A percentile compares a stretch with the other conserved stretches of the same genome.
These are phyloP conservation scores for Arthrobotrys iridis DNA, from an alignment of 2,329 filamentous ascomycete genomes.

Conservation along the genomic window DNA sequence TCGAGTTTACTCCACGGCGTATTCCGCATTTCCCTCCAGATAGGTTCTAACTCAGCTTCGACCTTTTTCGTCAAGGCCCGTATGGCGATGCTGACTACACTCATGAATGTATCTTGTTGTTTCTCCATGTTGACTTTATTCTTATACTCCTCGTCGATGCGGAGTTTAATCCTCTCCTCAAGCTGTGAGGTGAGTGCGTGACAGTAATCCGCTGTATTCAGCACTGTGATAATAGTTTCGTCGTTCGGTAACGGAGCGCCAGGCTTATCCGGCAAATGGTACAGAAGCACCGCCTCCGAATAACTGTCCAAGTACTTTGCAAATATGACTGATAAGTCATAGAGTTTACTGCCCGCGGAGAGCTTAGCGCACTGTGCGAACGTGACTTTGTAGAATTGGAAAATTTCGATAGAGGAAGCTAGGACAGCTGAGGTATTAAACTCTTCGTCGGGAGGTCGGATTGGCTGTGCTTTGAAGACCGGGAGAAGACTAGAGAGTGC, in stretches of 20 bases:
- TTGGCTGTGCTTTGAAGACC: conserved; percentile 82
- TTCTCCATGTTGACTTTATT: conserved; percentile 85
- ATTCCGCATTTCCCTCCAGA: conserved; percentile 97
- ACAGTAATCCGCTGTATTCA: conserved; percentile 98
- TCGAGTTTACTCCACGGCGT: conserved; percentile 95
- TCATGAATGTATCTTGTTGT: conserved; percentile 94
- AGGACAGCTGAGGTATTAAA: conserved; percentile 88
- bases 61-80: conserved; percentile 84
- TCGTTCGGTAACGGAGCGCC: conserved; percentile 63
- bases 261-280: conserved; percentile 60
- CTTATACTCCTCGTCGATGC: conserved; percentile 82
- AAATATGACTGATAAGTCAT: conserved; percentile 85
- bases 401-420: conserved; percentile 91
- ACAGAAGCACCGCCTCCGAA: conserved; percentile 85
- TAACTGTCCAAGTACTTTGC: conserved; percentile 96
- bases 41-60: conserved; percentile 81
- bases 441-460: conserved; percentile 85
- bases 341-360: conserved; percentile 84
- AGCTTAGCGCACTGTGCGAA: conserved; percentile 95
- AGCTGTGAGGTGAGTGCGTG: conserved; percentile 91
- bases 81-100: conserved; percentile 88
- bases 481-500: conserved; percentile 73
- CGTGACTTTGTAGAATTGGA: conserved; percentile 94
- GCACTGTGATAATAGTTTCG: conserved; percentile 82
- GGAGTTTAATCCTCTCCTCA: conserved; percentile 91